phyloP scores from a whole-genome alignment of 2,329 filamentous ascomycete species.

The Aspergillus unguis region DNA sequence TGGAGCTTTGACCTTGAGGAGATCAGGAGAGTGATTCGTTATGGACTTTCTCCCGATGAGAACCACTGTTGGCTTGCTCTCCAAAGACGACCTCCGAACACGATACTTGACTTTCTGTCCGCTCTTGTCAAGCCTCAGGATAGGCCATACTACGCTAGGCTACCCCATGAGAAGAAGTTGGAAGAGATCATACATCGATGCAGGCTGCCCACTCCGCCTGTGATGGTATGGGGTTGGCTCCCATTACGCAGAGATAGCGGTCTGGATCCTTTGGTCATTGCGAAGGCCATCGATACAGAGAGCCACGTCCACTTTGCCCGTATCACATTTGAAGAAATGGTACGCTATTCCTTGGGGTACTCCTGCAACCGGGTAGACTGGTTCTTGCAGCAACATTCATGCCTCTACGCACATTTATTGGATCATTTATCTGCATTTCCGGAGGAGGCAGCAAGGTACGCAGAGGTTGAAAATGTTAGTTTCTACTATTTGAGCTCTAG shows the following conservation, averaged over 20 bases:
- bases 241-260: slow-evolving; percentile 24
- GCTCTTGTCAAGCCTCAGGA: slow-evolving; percentile 29
- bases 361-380: slow-evolving; percentile 33
- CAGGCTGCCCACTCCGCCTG: slow-evolving; percentile 20
- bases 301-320: slow-evolving; percentile 40
- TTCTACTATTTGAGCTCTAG: neutral
- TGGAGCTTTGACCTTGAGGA: slow-evolving; percentile 39
- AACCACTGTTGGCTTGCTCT: slow-evolving; percentile 35
- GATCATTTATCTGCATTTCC: slow-evolving; percentile 32
- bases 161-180: slow-evolving; percentile 38
- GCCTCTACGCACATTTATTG: slow-evolving; percentile 33
- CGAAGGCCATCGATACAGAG: slow-evolving; percentile 35
- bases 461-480: slow-evolving; percentile 38
- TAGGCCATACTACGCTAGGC: slow-evolving; percentile 22
- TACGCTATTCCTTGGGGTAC: slow-evolving; percentile 40
- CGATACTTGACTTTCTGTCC: slow-evolving; percentile 33
- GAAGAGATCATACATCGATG: slow-evolving; percentile 39
- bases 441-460: slow-evolving; percentile 31
- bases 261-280: slow-evolving; percentile 26
- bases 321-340: slow-evolving; percentile 40
- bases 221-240: slow-evolving; percentile 37
- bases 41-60: slow-evolving; percentile 35
- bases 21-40: slow-evolving; percentile 38
- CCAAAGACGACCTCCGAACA: slow-evolving; percentile 30
- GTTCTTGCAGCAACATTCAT: slow-evolving; percentile 39